Percentiles rank a stretch among this genome's conserved stretches.
These are phyloP conservation scores for Pythium brassicae DNA, from an alignment of 352 stramenopile species.

Conservation along the genomic window DNA sequence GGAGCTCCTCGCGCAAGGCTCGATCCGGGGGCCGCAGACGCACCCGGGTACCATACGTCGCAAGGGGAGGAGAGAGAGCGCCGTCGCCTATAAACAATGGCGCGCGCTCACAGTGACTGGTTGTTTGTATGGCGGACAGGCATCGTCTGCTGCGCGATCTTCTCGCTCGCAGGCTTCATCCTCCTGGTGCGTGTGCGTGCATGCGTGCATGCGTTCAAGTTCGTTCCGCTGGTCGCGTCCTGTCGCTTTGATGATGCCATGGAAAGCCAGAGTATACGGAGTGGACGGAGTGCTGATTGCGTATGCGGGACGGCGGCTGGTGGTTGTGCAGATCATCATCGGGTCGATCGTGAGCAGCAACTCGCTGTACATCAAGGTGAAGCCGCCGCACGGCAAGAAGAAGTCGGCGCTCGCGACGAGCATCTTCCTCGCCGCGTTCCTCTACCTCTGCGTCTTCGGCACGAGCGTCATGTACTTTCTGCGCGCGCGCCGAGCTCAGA, in stretches of 20 bases:
- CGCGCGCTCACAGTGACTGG: too few species aligned
- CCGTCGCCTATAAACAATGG: too few species aligned
- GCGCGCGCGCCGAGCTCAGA: constrained; percentile 67
- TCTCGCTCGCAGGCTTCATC: constrained; percentile 69
- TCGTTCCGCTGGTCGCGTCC: too few species aligned
- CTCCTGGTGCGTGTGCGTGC: constrained; percentile 40
- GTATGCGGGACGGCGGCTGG: not conserved
- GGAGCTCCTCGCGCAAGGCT: constrained; percentile 69
- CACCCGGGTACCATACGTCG: too few species aligned
- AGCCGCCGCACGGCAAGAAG: constrained; percentile 69
- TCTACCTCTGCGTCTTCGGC: constrained; percentile 83
- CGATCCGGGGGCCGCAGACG: constrained; percentile 65
- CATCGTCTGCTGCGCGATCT: constrained; percentile 76
- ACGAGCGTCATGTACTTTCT: constrained; percentile 86
- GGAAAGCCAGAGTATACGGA: too few species aligned
- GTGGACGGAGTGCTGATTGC: not conserved
- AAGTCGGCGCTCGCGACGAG: constrained; percentile 81
- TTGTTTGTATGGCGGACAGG: constrained; percentile 16
- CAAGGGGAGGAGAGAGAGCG: too few species aligned
- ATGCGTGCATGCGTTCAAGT: too few species aligned
- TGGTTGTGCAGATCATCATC: constrained; percentile 55
- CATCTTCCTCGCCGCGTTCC: constrained; percentile 83
- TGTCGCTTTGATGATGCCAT: too few species aligned
- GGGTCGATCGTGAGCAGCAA: constrained; percentile 83
- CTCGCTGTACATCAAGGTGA: constrained; percentile 85